These are phyloP conservation scores for Fusarium keratoplasticum DNA, from an alignment of 2,329 filamentous ascomycete species.

Conservation along the genomic window DNA sequence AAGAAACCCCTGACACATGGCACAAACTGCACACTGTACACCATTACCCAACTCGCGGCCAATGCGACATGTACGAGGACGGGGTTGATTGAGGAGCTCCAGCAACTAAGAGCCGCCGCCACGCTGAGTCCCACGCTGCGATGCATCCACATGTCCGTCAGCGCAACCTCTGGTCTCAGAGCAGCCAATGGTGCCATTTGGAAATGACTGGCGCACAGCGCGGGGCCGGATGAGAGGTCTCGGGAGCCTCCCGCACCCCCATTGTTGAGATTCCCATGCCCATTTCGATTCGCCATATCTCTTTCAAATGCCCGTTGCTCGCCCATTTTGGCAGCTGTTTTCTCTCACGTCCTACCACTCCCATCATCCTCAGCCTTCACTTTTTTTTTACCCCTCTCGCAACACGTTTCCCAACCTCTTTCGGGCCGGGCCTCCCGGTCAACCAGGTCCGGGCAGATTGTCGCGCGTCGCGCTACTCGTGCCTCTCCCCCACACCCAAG, in stretches of 20 bases:
- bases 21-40: conserved; percentile 25
- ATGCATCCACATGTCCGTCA: conserved; percentile 26
- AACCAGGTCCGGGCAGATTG: conserved; percentile 16
- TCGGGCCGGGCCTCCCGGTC: conserved; percentile 16
- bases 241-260: conserved; percentile 39
- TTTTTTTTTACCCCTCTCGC: background rate
- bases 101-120: conserved; percentile 21
- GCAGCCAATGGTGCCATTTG: conserved; percentile 28
- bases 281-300: conserved; percentile 9
- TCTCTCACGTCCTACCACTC: background rate
- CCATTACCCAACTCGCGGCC: background rate
- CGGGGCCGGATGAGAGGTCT: conserved; percentile 36
- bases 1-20: conserved; percentile 23
- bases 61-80: conserved; percentile 9
- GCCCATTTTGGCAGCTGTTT: background rate
- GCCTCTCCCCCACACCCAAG: conserved; percentile 34
- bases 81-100: background rate
- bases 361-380: conserved; percentile 8
- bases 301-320: background rate
- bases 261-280: conserved; percentile 25
- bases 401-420: conserved; percentile 13
- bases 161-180: conserved; percentile 4
- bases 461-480: conserved; percentile 22
- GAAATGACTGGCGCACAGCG: conserved; percentile 34
- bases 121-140: conserved; percentile 12